Percentiles rank a stretch among this genome's conserved stretches.
phyloP scores from a whole-genome alignment of 2,329 filamentous ascomycete species.

The Fusarium vanettenii region DNA sequence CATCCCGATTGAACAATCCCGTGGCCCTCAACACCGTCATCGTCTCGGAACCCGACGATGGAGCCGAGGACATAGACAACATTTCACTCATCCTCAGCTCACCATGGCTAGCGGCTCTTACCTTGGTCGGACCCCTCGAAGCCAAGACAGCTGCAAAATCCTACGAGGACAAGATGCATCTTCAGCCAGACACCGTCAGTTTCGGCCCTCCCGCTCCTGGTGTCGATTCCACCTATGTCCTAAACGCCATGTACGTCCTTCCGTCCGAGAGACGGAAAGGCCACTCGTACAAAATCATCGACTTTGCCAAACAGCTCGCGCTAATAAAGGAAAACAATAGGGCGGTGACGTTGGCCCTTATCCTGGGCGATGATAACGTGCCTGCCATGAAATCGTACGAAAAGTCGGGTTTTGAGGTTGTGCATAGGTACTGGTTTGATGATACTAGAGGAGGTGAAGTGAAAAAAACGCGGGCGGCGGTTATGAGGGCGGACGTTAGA shows the following conservation, averaged over 20 bases:
- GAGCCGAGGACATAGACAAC: neutral
- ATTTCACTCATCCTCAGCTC: neutral
- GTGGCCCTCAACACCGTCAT: slow-evolving; percentile 4
- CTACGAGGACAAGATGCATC: neutral
- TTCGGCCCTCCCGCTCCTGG: neutral
- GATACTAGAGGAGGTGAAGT: neutral
- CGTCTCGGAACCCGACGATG: neutral
- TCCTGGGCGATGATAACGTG: slow-evolving; percentile 15
- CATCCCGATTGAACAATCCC: slow-evolving; percentile 8
- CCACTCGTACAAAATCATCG: slow-evolving; percentile 8
- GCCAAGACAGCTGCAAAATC: neutral
- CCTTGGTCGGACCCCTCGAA: slow-evolving; percentile 15
- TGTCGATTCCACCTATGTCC: slow-evolving; percentile 1
- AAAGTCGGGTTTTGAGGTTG: slow-evolving; percentile 22
- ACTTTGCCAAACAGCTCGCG: slow-evolving; percentile 4
- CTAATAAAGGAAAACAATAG: neutral
- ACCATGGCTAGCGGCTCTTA: slow-evolving; percentile 27
- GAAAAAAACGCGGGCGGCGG: slow-evolving; percentile 6
- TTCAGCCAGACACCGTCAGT: neutral
- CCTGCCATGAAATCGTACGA: slow-evolving; percentile 23
- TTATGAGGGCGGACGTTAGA: slow-evolving; percentile 21
- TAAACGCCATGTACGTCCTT: slow-evolving; percentile 30
- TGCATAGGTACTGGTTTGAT: slow-evolving; percentile 27
- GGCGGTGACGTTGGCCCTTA: neutral
- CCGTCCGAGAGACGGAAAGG: slow-evolving; percentile 19